A percentile compares a stretch with the other conserved stretches of the same genome.
Conservation (phyloP, 225 moss, liverwort and hornwort species). For the Antitrichia curtipendula region DNA sequence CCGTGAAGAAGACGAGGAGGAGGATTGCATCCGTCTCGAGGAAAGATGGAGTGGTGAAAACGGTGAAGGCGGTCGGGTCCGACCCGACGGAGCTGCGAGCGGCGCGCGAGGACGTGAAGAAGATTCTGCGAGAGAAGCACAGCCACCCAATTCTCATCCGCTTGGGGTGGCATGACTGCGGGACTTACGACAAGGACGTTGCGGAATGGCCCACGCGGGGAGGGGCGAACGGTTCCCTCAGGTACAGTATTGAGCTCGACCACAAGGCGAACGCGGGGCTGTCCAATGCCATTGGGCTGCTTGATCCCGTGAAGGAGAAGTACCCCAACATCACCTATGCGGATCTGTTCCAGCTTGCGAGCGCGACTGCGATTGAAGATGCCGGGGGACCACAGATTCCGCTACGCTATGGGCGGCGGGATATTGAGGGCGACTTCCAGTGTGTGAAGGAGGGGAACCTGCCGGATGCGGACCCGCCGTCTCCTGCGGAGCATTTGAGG, state of each 20-base stretch:
- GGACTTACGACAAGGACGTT: slow-evolving; percentile 59
- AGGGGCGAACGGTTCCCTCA: slow-evolving; percentile 77
- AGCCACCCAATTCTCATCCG: slow-evolving; percentile 79
- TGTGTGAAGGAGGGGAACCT: slow-evolving; percentile 74
- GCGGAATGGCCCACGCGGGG: slow-evolving; percentile 57
- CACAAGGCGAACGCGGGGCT: slow-evolving; percentile 86
- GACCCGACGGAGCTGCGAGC: slow-evolving; percentile 58
- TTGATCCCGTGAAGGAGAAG: slow-evolving; percentile 58
- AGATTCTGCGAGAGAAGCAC: slow-evolving; percentile 42
- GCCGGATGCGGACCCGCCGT: slow-evolving; percentile 59
- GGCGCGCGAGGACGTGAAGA: slow-evolving; percentile 60
- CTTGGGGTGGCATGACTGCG: slow-evolving; percentile 83
- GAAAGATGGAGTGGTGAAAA: background rate
- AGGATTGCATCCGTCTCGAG: background rate
- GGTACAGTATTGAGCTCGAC: slow-evolving; percentile 46
- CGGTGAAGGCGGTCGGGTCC: slow-evolving; percentile 30
- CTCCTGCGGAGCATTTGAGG: slow-evolving; percentile 71
- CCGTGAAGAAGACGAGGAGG: background rate
- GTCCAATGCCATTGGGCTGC: slow-evolving; percentile 19
- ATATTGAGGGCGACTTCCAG: slow-evolving; percentile 25
- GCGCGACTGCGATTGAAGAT: slow-evolving; percentile 74
- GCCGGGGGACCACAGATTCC: slow-evolving; percentile 82
- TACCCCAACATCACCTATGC: slow-evolving; percentile 57
- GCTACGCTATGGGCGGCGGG: slow-evolving; percentile 59
- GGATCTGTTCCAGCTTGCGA: slow-evolving; percentile 83